A percentile compares a stretch with the other conserved stretches of the same genome.
These are phyloP conservation scores for Lasiodiplodia hormozganensis DNA, from an alignment of 2,329 filamentous ascomycete genomes.

Conservation along the genomic window DNA sequence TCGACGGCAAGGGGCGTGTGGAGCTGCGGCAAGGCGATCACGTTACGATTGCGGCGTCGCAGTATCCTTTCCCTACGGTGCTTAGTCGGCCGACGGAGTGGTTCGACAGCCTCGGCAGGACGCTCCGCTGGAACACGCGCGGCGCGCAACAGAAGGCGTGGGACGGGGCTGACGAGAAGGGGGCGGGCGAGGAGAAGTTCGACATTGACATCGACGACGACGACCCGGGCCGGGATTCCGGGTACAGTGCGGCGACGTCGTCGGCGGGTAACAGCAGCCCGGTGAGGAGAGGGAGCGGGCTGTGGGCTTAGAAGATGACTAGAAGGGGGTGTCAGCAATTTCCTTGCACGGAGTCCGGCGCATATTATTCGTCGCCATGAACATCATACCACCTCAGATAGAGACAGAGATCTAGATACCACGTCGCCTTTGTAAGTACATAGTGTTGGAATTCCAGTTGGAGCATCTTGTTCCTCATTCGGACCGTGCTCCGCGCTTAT, in stretches of 20 bases:
- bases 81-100: slow-evolving; percentile 89
- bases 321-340: slow-evolving; percentile 14
- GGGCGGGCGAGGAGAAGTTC: slow-evolving; percentile 67
- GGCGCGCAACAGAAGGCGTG: slow-evolving; percentile 92
- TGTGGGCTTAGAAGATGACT: slow-evolving; percentile 18
- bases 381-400: slow-evolving; percentile 6
- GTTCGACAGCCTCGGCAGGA: slow-evolving; percentile 94
- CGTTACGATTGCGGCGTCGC: slow-evolving; percentile 93
- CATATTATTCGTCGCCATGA: background rate
- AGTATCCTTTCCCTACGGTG: slow-evolving; percentile 97
- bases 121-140: slow-evolving; percentile 92
- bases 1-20: slow-evolving; percentile 95
- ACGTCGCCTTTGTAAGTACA: slow-evolving; percentile 4
- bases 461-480: background rate
- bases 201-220: slow-evolving; percentile 89
- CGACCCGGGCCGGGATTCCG: slow-evolving; percentile 52
- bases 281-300: slow-evolving; percentile 18
- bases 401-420: slow-evolving; percentile 26
- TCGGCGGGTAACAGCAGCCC: slow-evolving; percentile 34
- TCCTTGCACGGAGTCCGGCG: slow-evolving; percentile 22
- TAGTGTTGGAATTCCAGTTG: background rate
- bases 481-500: slow-evolving; percentile 16
- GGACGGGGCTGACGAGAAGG: slow-evolving; percentile 55
- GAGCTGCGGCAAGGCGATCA: slow-evolving; percentile 93
- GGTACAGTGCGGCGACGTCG: slow-evolving; percentile 48